These are phyloP conservation scores for Backusella morwellensis DNA, from an alignment of 192 early-diverging fungal species.

Conservation along the genomic window DNA sequence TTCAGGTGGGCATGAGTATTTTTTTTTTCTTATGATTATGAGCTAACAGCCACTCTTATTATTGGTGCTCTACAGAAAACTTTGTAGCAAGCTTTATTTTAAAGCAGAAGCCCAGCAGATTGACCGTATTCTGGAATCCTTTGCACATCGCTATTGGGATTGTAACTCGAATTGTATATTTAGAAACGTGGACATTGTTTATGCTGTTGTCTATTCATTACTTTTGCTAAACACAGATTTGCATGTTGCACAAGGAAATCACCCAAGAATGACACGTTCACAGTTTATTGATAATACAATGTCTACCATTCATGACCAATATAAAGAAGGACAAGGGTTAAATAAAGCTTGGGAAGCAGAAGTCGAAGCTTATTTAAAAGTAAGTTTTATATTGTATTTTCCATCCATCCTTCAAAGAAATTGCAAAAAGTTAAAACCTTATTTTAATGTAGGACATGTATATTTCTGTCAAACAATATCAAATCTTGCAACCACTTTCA, in stretches of 20 bases:
- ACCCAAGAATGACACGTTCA: slow-evolving; percentile 71
- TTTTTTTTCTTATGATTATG: background rate
- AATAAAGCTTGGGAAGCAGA: slow-evolving; percentile 23
- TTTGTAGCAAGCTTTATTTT: slow-evolving; percentile 79
- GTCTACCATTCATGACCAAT: slow-evolving; percentile 37
- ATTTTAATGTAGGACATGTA: slow-evolving; percentile 32
- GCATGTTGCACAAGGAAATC: slow-evolving; percentile 73
- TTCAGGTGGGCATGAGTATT: slow-evolving; percentile 47
- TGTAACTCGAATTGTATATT: slow-evolving; percentile 72
- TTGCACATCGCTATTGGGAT: slow-evolving; percentile 78
- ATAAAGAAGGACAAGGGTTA: background rate
- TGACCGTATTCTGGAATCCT: slow-evolving; percentile 81
- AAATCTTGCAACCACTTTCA: slow-evolving; percentile 34
- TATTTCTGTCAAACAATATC: slow-evolving; percentile 34
- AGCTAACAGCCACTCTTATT: background rate
- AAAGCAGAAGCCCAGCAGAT: slow-evolving; percentile 95
- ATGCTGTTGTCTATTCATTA: slow-evolving; percentile 83
- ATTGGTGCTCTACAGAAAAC: slow-evolving; percentile 32
- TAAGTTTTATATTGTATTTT: background rate
- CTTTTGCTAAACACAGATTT: slow-evolving; percentile 93
- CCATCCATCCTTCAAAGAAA: background rate
- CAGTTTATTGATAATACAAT: slow-evolving; percentile 75
- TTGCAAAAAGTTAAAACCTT: background rate
- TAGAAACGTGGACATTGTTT: slow-evolving; percentile 67
- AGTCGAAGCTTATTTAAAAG: slow-evolving; percentile 19